phyloP scores from a whole-genome alignment of 768 basidiomycete genomes.

The Chlorophyllum brunneum region DNA sequence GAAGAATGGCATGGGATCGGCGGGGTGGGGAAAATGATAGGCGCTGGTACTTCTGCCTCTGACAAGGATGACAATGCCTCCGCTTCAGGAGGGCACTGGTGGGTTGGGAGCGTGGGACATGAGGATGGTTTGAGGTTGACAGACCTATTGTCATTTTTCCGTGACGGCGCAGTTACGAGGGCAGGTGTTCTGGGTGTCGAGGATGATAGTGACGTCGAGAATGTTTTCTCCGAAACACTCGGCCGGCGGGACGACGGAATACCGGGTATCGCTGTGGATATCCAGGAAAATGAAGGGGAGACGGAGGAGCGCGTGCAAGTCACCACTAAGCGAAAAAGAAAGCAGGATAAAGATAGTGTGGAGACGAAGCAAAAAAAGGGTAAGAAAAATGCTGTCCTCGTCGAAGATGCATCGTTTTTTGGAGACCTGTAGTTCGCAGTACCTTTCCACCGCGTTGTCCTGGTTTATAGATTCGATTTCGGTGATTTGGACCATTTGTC shows the following conservation, averaged over 20 bases:
- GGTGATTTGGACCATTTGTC: neutral
- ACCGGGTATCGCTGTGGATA: slow-evolving; percentile 15
- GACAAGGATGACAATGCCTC: slow-evolving; percentile 19
- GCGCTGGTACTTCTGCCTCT: slow-evolving; percentile 4
- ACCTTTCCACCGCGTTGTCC: neutral
- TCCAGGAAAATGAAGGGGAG: slow-evolving; percentile 17
- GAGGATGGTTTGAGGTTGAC: slow-evolving; percentile 85
- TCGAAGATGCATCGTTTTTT: slow-evolving; percentile 58
- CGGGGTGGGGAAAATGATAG: slow-evolving; percentile 8
- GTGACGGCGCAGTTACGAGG: slow-evolving; percentile 33
- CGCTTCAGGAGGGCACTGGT: slow-evolving; percentile 43
- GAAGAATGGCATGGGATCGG: slow-evolving; percentile 17
- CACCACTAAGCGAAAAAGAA: slow-evolving; percentile 53
- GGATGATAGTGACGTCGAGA: slow-evolving; percentile 23
- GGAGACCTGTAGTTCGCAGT: slow-evolving; percentile 44
- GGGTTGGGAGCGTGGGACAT: slow-evolving; percentile 92
- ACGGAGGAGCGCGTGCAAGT: slow-evolving; percentile 22
- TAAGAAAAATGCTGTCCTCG: slow-evolving; percentile 54
- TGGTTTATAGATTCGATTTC: neutral
- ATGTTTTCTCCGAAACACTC: slow-evolving; percentile 20
- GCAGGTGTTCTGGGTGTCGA: slow-evolving; percentile 23
- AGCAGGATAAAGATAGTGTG: slow-evolving; percentile 48
- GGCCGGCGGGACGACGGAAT: slow-evolving; percentile 3
- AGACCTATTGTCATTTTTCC: slow-evolving; percentile 74
- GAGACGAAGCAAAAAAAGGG: slow-evolving; percentile 51